Conservation (phyloP, 2,329 filamentous ascomycete species). For the Colletotrichum sp. region DNA sequence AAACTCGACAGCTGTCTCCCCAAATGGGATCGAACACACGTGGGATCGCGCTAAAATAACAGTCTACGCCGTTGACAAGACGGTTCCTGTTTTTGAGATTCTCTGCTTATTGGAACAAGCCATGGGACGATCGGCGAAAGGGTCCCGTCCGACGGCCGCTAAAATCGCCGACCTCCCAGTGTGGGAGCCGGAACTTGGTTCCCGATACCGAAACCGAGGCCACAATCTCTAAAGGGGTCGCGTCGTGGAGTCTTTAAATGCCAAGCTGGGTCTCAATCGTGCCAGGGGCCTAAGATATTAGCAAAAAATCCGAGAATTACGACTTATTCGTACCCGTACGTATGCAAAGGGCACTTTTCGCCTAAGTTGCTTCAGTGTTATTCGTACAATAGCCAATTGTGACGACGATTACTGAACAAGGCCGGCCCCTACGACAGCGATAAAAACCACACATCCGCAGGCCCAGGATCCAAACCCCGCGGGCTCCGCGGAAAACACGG, state of each 20-base stretch:
- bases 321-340: background rate
- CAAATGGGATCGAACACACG: background rate
- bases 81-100: background rate
- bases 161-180: background rate
- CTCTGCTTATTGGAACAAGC: background rate
- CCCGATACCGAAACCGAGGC: background rate
- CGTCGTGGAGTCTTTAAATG: background rate
- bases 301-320: background rate
- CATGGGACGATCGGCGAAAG: background rate
- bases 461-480: background rate
- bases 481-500: background rate
- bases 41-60: background rate
- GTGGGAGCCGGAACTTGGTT: background rate
- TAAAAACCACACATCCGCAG: background rate
- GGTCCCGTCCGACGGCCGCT: background rate
- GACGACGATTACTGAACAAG: background rate
- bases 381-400: background rate
- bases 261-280: background rate
- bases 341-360: background rate
- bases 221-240: background rate
- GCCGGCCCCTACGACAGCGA: background rate
- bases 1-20: fast-evolving
- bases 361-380: background rate
- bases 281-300: background rate
- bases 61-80: background rate